Evolutionary conservation across 2,329 filamentous ascomycete genomes (phyloP).

Genomic region (Hypoxylon sp.): DNA sequence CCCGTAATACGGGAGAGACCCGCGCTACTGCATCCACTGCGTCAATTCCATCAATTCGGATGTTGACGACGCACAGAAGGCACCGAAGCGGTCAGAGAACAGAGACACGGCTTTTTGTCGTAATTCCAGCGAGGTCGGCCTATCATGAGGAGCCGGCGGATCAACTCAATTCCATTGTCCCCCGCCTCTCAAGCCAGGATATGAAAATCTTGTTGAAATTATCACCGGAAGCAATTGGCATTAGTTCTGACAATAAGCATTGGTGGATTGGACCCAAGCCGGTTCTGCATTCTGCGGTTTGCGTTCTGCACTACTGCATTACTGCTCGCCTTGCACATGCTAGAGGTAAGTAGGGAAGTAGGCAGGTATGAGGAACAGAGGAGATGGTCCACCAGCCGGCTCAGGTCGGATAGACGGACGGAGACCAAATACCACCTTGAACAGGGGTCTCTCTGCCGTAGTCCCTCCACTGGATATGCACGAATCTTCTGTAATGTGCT

Average conservation of each 20-base stretch:
- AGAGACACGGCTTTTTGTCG: constrained; percentile 10
- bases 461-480: constrained; percentile 33
- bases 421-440: constrained; percentile 25
- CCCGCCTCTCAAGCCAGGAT: constrained; percentile 17
- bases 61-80: constrained; percentile 18
- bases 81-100: constrained; percentile 32
- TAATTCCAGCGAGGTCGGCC: constrained; percentile 25
- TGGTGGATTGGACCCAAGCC: constrained; percentile 20
- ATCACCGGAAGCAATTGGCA: constrained; percentile 25
- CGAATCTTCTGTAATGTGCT: too few relatives aligned
- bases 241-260: constrained; percentile 26
- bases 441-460: constrained; percentile 30
- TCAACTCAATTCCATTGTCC: constrained; percentile 25
- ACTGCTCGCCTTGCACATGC: constrained; percentile 29
- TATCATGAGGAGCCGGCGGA: constrained; percentile 19
- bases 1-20: constrained; percentile 28
- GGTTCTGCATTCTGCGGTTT: constrained; percentile 29
- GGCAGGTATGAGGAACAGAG: constrained; percentile 22
- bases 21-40: constrained; percentile 31
- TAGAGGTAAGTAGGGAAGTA: constrained; percentile 30
- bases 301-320: constrained; percentile 20
- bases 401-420: constrained; percentile 34
- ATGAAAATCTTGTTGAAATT: constrained; percentile 23
- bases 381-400: constrained; percentile 30
- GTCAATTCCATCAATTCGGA: constrained; percentile 22